Conservation (phyloP, 495 filamentous ascomycete genomes). For the Annulohypoxylon nitens region DNA sequence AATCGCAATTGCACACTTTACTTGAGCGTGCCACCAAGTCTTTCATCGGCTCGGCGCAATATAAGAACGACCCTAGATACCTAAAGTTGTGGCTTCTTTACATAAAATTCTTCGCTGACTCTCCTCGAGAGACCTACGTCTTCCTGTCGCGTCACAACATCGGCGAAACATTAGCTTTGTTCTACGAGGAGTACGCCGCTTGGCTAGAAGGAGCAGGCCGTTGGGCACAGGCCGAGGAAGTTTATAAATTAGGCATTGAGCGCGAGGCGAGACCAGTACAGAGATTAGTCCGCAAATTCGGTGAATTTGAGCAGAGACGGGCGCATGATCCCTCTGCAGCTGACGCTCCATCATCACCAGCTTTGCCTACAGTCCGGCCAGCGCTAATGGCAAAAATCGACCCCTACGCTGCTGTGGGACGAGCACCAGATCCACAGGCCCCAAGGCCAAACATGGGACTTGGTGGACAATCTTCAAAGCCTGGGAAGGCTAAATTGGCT, state of each 20-base stretch:
- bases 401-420: conserved; percentile 71
- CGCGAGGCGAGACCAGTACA: conserved; percentile 86
- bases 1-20: conserved; percentile 88
- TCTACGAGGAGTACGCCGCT: conserved; percentile 95
- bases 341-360: conserved; percentile 83
- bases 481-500: conserved; percentile 82
- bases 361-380: conserved; percentile 83
- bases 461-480: conserved; percentile 65
- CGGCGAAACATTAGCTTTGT: conserved; percentile 89
- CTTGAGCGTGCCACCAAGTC: conserved; percentile 92
- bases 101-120: conserved; percentile 90
- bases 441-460: conserved; percentile 62
- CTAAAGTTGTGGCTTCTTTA: conserved; percentile 94
- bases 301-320: conserved; percentile 86
- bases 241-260: conserved; percentile 89
- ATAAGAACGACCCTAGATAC: conserved; percentile 95
- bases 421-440: conserved; percentile 74
- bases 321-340: conserved; percentile 68
- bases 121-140: conserved; percentile 90
- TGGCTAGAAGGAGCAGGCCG: conserved; percentile 89
- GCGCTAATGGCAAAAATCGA: conserved; percentile 88
- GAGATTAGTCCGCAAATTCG: conserved; percentile 86
- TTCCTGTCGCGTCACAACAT: conserved; percentile 90
- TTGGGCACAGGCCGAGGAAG: conserved; percentile 93
- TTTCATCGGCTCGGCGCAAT: conserved; percentile 85